Percentiles rank a stretch among this genome's conserved stretches.
phyloP scores from a whole-genome alignment of 768 basidiomycete genomes.

The Steccherinum ochraceum region DNA sequence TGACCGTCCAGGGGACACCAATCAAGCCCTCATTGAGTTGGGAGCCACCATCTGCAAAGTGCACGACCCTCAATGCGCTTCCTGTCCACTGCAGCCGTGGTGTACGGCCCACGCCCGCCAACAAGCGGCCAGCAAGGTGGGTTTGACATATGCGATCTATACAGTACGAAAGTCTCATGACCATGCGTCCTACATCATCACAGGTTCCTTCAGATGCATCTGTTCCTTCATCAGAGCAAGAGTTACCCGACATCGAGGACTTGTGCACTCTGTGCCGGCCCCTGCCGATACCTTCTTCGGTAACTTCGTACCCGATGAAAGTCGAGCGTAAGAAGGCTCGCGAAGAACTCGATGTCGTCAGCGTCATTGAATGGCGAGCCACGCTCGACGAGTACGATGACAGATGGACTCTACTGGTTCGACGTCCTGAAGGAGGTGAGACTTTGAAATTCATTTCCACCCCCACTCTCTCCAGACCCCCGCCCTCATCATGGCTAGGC shows the following conservation, averaged over 20 bases:
- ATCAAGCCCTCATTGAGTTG: constrained; percentile 92
- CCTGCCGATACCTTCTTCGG: constrained; percentile 34
- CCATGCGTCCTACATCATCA: constrained; percentile 9
- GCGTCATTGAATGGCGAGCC: constrained; percentile 73
- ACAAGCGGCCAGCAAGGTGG: constrained; percentile 4
- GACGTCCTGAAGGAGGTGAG: constrained; percentile 79
- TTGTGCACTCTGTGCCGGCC: constrained; percentile 64
- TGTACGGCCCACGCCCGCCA: constrained; percentile 57
- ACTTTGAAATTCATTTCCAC: constrained; percentile 1
- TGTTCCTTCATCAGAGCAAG: constrained; percentile 3
- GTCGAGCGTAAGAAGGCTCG: constrained; percentile 74
- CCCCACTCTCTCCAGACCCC: constrained; percentile 3
- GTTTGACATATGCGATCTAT: background rate
- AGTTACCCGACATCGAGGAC: constrained; percentile 67
- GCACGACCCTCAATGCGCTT: constrained; percentile 64
- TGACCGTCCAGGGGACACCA: constrained; percentile 72
- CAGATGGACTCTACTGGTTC: constrained; percentile 69
- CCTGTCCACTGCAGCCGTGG: constrained; percentile 64
- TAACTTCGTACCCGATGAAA: constrained; percentile 86
- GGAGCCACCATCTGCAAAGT: constrained; percentile 92
- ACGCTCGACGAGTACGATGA: constrained; percentile 13
- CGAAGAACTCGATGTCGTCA: constrained; percentile 81
- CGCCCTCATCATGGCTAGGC: constrained; percentile 1
- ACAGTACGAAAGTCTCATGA: constrained; percentile 2
- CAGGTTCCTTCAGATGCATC: constrained; percentile 4